These are phyloP conservation scores for Hymenotorrendiella dingleyae DNA, from an alignment of 2,329 filamentous ascomycete species.

Conservation along the genomic window DNA sequence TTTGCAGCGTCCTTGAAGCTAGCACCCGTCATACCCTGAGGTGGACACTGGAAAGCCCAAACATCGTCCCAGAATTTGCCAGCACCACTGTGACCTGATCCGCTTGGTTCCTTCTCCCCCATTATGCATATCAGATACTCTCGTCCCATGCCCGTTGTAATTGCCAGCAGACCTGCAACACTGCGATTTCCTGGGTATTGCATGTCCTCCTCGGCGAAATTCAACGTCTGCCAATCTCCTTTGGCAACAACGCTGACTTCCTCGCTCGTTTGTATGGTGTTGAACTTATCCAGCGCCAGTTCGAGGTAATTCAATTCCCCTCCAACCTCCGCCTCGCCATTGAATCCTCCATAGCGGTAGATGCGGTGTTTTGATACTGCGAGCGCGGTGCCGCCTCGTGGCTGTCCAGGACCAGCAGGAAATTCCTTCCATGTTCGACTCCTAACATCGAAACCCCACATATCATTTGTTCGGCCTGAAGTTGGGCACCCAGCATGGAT, in stretches of 20 bases:
- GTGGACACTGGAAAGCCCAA: conserved; percentile 58
- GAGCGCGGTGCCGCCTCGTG: conserved; percentile 62
- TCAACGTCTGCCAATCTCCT: conserved; percentile 49
- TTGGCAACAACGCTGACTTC: conserved; percentile 47
- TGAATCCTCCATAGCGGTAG: conserved; percentile 77
- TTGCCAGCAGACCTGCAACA: conserved; percentile 47
- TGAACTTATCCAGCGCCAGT: conserved; percentile 50
- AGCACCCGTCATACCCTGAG: conserved; percentile 47
- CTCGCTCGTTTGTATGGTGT: conserved; percentile 42
- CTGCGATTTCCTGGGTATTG: conserved; percentile 49
- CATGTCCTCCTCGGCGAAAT: conserved; percentile 36
- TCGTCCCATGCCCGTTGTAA: conserved; percentile 52
- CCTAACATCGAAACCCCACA: conserved; percentile 72
- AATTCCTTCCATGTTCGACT: conserved; percentile 62
- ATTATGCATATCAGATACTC: conserved; percentile 59
- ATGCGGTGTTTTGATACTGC: conserved; percentile 57
- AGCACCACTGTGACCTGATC: conserved; percentile 43
- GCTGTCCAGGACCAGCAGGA: conserved; percentile 58
- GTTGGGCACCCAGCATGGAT: conserved; percentile 69
- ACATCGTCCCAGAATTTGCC: conserved; percentile 54
- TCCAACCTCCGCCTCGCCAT: conserved; percentile 63
- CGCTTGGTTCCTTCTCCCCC: conserved; percentile 48
- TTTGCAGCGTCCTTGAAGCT: conserved; percentile 50
- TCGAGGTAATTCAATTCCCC: conserved; percentile 63
- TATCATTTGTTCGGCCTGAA: conserved; percentile 56